Evolutionary conservation across 2,329 filamentous ascomycete species (phyloP).

Genomic region (Mycocentrospora acerina): DNA sequence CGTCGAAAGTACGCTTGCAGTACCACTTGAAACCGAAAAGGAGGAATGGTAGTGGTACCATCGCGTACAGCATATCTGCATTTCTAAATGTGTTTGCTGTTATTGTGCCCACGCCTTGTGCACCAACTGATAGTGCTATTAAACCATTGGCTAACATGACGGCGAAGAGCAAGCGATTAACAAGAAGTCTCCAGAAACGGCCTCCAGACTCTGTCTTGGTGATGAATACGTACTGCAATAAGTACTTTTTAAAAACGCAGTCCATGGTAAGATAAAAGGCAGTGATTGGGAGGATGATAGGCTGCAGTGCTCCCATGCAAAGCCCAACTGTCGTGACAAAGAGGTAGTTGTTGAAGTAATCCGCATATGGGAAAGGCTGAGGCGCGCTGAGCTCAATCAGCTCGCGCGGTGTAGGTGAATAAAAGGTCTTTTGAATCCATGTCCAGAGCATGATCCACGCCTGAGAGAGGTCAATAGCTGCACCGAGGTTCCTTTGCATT

Average conservation of each 20-base stretch:
- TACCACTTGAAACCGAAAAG: conserved; percentile 83
- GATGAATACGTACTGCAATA: conserved; percentile 80
- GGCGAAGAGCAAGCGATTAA: conserved; percentile 88
- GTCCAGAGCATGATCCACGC: conserved; percentile 77
- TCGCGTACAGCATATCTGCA: conserved; percentile 62
- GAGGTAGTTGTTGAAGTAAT: conserved; percentile 96
- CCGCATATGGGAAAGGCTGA: conserved; percentile 88
- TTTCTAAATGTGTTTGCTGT: conserved; percentile 21
- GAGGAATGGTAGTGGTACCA: conserved; percentile 75
- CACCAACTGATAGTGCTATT: conserved; percentile 74
- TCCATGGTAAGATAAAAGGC: conserved; percentile 88
- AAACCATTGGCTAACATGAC: conserved; percentile 75
- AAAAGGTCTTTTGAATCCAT: conserved; percentile 77
- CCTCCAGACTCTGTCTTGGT: conserved; percentile 97
- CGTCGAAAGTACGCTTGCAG: conserved; percentile 74
- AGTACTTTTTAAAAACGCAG: conserved; percentile 88
- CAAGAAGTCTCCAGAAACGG: conserved; percentile 84
- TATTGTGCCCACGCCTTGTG: conserved; percentile 58
- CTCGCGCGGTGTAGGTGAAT: conserved; percentile 83
- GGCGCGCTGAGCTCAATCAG: conserved; percentile 92
- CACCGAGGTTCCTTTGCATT: conserved; percentile 83
- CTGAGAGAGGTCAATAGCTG: conserved; percentile 81
- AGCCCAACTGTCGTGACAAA: conserved; percentile 88
- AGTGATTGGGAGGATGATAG: conserved; percentile 80
- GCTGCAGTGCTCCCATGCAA: conserved; percentile 81